Percentiles rank a stretch among this genome's conserved stretches.
These are phyloP conservation scores for Ceratobasidium sp. DNA, from an alignment of 1,284 basidiomycete species.

Conservation along the genomic window DNA sequence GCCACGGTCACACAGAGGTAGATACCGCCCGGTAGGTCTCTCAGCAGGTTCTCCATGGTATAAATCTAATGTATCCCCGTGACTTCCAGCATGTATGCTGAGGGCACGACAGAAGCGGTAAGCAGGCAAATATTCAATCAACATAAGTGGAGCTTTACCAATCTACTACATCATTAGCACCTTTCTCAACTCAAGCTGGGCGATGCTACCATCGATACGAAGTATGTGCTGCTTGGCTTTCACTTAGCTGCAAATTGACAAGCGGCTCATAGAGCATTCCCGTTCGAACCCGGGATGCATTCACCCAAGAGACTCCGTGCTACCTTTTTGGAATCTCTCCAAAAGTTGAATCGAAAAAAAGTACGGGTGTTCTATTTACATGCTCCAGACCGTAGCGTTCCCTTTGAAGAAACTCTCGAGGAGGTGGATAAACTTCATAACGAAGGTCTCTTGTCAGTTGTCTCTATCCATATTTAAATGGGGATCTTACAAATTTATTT, in stretches of 20 bases:
- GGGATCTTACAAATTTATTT: slow-evolving; percentile 6
- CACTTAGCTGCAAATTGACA: slow-evolving; percentile 12
- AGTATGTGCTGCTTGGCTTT: slow-evolving; percentile 55
- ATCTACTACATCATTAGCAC: slow-evolving; percentile 53
- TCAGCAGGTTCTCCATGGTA: too few species aligned
- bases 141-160: neutral
- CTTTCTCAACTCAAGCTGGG: slow-evolving; percentile 63
- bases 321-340: slow-evolving; percentile 60
- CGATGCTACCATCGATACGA: slow-evolving; percentile 65
- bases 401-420: slow-evolving; percentile 63
- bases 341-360: slow-evolving; percentile 58
- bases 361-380: slow-evolving; percentile 66
- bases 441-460: slow-evolving; percentile 63
- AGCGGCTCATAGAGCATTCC: slow-evolving; percentile 59
- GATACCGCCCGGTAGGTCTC: slow-evolving; percentile 61
- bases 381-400: slow-evolving; percentile 64
- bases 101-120: slow-evolving; percentile 67
- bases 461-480: neutral
- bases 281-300: slow-evolving; percentile 61
- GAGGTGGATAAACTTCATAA: slow-evolving; percentile 63
- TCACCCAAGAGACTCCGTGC: slow-evolving; percentile 58
- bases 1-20: slow-evolving; percentile 62
- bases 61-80: neutral
- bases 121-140: slow-evolving; percentile 16
- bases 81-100: slow-evolving; percentile 60